Evolutionary conservation across 2,329 filamentous ascomycete genomes (phyloP).

Genomic region (Colletotrichum aenigma): DNA sequence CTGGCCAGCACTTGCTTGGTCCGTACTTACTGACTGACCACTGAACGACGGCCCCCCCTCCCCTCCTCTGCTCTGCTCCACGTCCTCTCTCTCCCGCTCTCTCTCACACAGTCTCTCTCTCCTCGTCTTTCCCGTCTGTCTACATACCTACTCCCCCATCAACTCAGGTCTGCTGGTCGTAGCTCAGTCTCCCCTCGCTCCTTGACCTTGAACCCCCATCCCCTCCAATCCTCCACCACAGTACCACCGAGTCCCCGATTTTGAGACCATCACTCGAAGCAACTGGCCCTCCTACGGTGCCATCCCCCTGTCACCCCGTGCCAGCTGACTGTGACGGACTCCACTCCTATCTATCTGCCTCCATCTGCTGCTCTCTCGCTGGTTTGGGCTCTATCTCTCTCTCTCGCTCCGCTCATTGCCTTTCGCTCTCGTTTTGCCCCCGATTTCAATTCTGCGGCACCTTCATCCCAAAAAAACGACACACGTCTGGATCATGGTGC

Average conservation of each 20-base stretch:
- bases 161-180: not conserved
- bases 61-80: not conserved
- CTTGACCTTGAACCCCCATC: not conserved
- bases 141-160: not conserved
- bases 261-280: conserved; percentile 15
- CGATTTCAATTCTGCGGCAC: not conserved
- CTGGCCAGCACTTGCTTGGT: not conserved
- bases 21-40: not conserved
- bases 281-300: conserved; percentile 3
- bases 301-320: conserved; percentile 17
- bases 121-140: not conserved
- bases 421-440: conserved; percentile 7
- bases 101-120: not conserved
- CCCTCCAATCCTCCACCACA: not conserved
- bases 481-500: conserved; percentile 19
- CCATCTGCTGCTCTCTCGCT: conserved; percentile 6
- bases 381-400: conserved; percentile 5
- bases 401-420: conserved; percentile 12
- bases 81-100: not conserved
- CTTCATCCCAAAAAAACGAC: not conserved
- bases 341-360: conserved; percentile 21
- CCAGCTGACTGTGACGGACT: conserved; percentile 21
- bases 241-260: conserved; percentile 9
- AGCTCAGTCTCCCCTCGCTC: not conserved
- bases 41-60: not conserved